Percentiles rank a stretch among this genome's conserved stretches.
phyloP scores from a whole-genome alignment of 2,329 filamentous ascomycete species.

The Iodosphaeria phyllophila region DNA sequence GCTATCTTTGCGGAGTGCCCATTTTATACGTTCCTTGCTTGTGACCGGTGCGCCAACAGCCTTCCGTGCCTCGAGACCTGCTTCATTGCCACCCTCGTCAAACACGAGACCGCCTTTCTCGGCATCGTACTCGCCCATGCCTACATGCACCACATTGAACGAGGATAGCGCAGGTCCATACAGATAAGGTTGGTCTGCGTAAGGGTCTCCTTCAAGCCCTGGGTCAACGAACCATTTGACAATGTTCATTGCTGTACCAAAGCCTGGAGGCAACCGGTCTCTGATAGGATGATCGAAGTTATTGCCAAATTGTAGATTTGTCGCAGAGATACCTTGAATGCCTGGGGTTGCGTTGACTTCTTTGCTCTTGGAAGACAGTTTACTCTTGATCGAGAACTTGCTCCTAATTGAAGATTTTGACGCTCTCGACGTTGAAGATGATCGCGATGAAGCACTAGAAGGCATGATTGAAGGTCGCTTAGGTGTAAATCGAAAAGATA shows the following conservation, averaged over 20 bases:
- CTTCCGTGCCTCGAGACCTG: slow-evolving; percentile 26
- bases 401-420: no score
- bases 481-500: slow-evolving; percentile 63
- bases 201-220: slow-evolving; percentile 74
- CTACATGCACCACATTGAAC: slow-evolving; percentile 61
- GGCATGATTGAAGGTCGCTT: no score
- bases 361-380: slow-evolving; percentile 1
- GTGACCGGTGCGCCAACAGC: slow-evolving; percentile 30
- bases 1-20: slow-evolving; percentile 29
- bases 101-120: slow-evolving; percentile 34
- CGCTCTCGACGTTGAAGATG: slow-evolving; percentile 1
- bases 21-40: slow-evolving; percentile 36
- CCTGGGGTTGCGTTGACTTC: slow-evolving; percentile 8
- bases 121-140: slow-evolving; percentile 27
- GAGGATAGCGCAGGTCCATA: slow-evolving; percentile 68
- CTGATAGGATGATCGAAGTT: slow-evolving; percentile 87
- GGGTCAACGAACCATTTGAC: slow-evolving; percentile 87
- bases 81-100: slow-evolving; percentile 46
- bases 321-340: slow-evolving; percentile 47
- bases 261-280: slow-evolving; percentile 70
- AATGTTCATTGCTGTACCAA: slow-evolving; percentile 66
- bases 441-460: no score
- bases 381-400: no score
- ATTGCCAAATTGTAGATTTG: slow-evolving; percentile 79
- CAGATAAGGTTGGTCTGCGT: slow-evolving; percentile 69